phyloP scores from a whole-genome alignment of 2,329 filamentous ascomycete genomes.

The Aspergillus hortae region DNA sequence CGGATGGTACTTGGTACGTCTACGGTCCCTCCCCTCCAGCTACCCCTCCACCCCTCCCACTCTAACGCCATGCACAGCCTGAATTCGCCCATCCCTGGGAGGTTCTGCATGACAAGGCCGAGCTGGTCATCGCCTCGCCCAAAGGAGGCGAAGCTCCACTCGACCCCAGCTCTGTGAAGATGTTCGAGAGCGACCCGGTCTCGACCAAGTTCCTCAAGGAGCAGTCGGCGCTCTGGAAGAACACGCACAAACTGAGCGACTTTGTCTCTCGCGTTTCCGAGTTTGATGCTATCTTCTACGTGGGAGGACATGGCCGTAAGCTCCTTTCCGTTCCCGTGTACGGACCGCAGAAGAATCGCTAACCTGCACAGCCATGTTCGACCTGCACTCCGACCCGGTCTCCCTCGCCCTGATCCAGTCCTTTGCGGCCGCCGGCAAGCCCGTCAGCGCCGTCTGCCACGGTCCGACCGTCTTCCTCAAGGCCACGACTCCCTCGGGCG shows the following conservation, averaged over 20 bases:
- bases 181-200: slow-evolving; percentile 53
- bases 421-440: slow-evolving; percentile 47
- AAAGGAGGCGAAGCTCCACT: slow-evolving; percentile 60
- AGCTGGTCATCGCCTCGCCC: slow-evolving; percentile 60
- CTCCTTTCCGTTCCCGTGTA: no score
- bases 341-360: no score
- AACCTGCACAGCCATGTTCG: slow-evolving; percentile 44
- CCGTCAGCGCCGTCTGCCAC: slow-evolving; percentile 50
- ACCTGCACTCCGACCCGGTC: slow-evolving; percentile 41
- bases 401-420: slow-evolving; percentile 46
- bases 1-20: slow-evolving; percentile 65
- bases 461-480: slow-evolving; percentile 44
- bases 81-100: slow-evolving; percentile 65
- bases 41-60: not conserved
- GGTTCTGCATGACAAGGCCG: slow-evolving; percentile 52
- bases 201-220: slow-evolving; percentile 54
- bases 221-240: slow-evolving; percentile 60
- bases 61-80: slow-evolving; percentile 27
- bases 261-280: slow-evolving; percentile 56
- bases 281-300: slow-evolving; percentile 62
- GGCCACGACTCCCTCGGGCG: slow-evolving; percentile 41
- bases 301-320: slow-evolving; percentile 57
- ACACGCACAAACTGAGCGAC: slow-evolving; percentile 56
- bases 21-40: not conserved
- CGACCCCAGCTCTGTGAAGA: slow-evolving; percentile 56